Conservation (phyloP, 2,329 filamentous ascomycete species). For the Ophiostoma ulmi region DNA sequence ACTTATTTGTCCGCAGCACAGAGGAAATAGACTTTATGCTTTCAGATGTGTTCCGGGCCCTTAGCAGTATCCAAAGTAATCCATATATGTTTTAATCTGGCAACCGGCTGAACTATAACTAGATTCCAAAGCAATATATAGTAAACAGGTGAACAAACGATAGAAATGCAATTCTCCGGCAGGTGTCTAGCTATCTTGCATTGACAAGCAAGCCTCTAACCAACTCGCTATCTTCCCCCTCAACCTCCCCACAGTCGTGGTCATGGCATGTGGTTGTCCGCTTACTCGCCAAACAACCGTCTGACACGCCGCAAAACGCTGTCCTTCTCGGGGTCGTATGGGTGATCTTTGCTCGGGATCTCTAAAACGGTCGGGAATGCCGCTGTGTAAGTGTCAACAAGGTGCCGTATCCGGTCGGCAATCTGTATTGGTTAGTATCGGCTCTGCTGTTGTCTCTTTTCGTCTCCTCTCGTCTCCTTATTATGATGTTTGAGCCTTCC, state of each 20-base stretch:
- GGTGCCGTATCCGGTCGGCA: constrained; percentile 86
- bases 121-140: constrained; percentile 5
- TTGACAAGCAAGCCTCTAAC: neutral
- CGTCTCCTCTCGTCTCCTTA: neutral
- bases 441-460: neutral
- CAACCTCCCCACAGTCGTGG: neutral
- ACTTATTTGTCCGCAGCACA: constrained; percentile 14
- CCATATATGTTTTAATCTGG: neutral
- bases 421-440: constrained; percentile 52
- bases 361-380: constrained; percentile 95
- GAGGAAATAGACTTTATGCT: constrained; percentile 2
- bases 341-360: constrained; percentile 97
- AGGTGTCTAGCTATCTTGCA: neutral
- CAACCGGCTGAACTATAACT: neutral
- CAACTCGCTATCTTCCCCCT: neutral
- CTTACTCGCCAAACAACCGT: constrained; percentile 63
- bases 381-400: constrained; percentile 85
- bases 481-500: no score
- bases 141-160: neutral
- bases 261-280: neutral
- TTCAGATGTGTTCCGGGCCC: neutral
- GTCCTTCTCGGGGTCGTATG: constrained; percentile 98
- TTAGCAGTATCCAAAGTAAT: neutral
- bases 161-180: constrained; percentile 5
- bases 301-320: constrained; percentile 86